A percentile compares a stretch with the other conserved stretches of the same genome.
Conservation (phyloP, 2,329 filamentous ascomycete species). For the Ophiostoma piceae region DNA sequence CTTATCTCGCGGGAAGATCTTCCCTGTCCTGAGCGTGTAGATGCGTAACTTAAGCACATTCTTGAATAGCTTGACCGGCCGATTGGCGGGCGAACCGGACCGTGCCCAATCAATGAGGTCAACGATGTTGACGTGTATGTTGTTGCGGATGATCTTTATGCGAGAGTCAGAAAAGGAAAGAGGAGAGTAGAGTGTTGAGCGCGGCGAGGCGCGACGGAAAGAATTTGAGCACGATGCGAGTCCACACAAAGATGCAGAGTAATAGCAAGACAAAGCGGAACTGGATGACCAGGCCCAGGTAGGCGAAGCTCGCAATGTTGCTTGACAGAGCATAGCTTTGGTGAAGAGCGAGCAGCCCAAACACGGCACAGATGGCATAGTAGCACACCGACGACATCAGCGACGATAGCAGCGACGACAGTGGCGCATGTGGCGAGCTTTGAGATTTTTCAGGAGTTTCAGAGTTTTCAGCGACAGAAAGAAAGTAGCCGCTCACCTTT, state of each 20-base stretch:
- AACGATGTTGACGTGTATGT: conserved; percentile 22
- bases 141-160: neutral
- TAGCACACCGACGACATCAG: neutral
- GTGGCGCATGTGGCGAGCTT: neutral
- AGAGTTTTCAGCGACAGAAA: no score
- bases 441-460: no score
- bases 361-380: neutral
- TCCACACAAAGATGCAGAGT: neutral
- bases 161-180: neutral
- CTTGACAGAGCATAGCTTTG: neutral
- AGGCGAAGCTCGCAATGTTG: neutral
- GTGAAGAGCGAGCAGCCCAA: neutral
- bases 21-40: neutral
- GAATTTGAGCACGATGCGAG: neutral
- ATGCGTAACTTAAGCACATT: neutral
- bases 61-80: neutral
- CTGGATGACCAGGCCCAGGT: neutral
- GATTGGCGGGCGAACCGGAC: neutral
- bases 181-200: no score
- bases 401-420: neutral
- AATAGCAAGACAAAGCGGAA: no score
- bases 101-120: conserved; percentile 21
- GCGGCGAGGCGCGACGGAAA: no score
- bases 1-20: neutral
- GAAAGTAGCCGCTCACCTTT: neutral